Evolutionary conservation across 768 basidiomycete genomes (phyloP).

Genomic region (Panaeolus papilionaceus): DNA sequence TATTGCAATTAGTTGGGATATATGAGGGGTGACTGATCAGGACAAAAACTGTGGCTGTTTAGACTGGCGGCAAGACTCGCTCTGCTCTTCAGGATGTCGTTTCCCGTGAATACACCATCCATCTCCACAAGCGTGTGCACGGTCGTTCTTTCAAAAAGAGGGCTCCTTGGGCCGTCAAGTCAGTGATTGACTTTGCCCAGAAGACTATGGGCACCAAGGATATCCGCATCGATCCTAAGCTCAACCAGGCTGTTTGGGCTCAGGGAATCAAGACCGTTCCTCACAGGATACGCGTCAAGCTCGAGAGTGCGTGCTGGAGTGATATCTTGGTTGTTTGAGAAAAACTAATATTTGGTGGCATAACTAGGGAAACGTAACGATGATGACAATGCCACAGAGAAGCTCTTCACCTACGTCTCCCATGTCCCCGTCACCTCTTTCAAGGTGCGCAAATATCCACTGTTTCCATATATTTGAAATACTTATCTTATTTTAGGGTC

Average conservation of each 20-base stretch:
- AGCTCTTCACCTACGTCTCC: constrained; percentile 91
- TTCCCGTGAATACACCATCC: constrained; percentile 98
- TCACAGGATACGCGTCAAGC: constrained; percentile 88
- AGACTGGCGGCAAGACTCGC: constrained; percentile 87
- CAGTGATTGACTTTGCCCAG: constrained; percentile 88
- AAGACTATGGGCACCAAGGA: constrained; percentile 97
- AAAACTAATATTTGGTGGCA: constrained; percentile 12
- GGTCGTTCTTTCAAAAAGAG: constrained; percentile 97
- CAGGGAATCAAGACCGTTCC: constrained; percentile 95
- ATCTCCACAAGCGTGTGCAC: constrained; percentile 94
- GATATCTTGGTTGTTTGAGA: constrained; percentile 14
- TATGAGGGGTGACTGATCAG: constrained; percentile 13
- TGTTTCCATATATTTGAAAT: neutral
- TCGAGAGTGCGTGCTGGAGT: constrained; percentile 69
- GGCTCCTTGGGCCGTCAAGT: constrained; percentile 96
- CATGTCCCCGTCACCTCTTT: constrained; percentile 79
- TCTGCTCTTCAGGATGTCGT: constrained; percentile 98
- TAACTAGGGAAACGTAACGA: constrained; percentile 93
- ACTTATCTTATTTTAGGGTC: constrained; percentile 57
- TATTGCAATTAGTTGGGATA: constrained; percentile 16
- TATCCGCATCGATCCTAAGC: constrained; percentile 92
- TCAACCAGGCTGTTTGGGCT: constrained; percentile 96
- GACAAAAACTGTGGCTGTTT: constrained; percentile 12
- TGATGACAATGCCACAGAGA: constrained; percentile 98
- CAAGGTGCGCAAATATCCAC: constrained; percentile 65